A percentile compares a stretch with the other conserved stretches of the same genome.
Evolutionary conservation across 1,139 yeast genomes (phyloP).

Genomic region (Saccharomyces uvarum): DNA sequence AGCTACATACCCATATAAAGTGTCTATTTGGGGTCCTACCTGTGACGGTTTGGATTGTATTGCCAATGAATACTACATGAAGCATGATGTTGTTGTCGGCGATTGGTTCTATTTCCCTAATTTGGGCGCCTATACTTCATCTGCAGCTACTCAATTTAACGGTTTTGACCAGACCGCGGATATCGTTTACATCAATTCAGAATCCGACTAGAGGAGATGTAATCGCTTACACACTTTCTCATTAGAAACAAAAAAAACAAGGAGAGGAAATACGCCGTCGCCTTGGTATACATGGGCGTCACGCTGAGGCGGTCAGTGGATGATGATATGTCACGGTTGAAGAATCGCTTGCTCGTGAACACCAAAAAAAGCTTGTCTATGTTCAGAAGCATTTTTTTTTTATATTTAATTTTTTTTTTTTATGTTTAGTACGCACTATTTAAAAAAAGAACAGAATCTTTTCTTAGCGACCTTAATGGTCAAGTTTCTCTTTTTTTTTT

Average conservation of each 20-base stretch:
- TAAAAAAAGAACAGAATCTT: not conserved
- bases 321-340: not conserved
- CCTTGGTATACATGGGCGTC: not conserved
- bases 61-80: conserved; percentile 44
- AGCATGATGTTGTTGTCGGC: conserved; percentile 63
- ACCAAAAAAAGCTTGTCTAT: not conserved
- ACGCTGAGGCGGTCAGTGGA: not conserved
- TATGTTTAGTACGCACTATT: not conserved
- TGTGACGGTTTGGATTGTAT: conserved; percentile 95
- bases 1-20: conserved; percentile 32
- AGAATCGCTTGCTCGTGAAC: not conserved
- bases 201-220: not conserved
- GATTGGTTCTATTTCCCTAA: conserved; percentile 87
- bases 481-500: not conserved
- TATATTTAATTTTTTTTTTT: not conserved
- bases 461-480: not conserved
- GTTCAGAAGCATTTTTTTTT: not conserved
- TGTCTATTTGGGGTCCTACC: conserved; percentile 95
- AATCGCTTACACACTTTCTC: not conserved
- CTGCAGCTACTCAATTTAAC: conserved; percentile 82
- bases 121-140: conserved; percentile 89
- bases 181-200: conserved; percentile 48
- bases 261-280: not conserved
- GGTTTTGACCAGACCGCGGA: conserved; percentile 66
- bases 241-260: not conserved